Evolutionary conservation across 495 filamentous ascomycete genomes (phyloP).

Genomic region (Aspergillus ellipticus): DNA sequence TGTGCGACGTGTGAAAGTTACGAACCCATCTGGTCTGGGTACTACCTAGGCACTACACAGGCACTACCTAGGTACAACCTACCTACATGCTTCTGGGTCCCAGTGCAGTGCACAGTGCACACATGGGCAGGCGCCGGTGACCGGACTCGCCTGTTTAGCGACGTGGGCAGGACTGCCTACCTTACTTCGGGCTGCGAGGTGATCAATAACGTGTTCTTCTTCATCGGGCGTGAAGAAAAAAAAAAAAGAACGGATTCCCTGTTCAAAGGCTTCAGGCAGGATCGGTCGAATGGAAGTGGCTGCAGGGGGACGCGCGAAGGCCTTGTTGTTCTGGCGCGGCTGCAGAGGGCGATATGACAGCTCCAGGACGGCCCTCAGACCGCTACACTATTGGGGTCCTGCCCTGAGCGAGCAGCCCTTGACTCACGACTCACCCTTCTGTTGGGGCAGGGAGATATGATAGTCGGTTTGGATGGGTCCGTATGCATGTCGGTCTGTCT

Average conservation of each 20-base stretch:
- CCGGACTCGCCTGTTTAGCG: background rate
- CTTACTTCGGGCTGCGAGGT: conserved; percentile 1
- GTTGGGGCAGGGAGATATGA: background rate
- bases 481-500: background rate
- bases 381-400: background rate
- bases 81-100: too few relatives aligned
- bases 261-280: background rate
- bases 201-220: conserved; percentile 8
- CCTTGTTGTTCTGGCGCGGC: background rate
- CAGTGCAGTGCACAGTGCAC: background rate
- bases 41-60: too few relatives aligned
- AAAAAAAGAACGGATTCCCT: background rate
- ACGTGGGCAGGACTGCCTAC: background rate
- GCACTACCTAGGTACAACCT: too few relatives aligned
- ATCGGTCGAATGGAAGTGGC: conserved; percentile 5
- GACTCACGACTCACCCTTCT: too few relatives aligned
- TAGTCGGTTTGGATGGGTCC: background rate
- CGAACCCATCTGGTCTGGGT: background rate
- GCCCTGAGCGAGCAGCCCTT: background rate
- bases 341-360: conserved; percentile 13
- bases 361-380: conserved; percentile 11
- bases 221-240: background rate
- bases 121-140: conserved; percentile 1
- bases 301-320: conserved; percentile 2
- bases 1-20: conserved; percentile 8